phyloP scores from a whole-genome alignment of 208 protist genomes.

The Trypanosoma lewisi region DNA sequence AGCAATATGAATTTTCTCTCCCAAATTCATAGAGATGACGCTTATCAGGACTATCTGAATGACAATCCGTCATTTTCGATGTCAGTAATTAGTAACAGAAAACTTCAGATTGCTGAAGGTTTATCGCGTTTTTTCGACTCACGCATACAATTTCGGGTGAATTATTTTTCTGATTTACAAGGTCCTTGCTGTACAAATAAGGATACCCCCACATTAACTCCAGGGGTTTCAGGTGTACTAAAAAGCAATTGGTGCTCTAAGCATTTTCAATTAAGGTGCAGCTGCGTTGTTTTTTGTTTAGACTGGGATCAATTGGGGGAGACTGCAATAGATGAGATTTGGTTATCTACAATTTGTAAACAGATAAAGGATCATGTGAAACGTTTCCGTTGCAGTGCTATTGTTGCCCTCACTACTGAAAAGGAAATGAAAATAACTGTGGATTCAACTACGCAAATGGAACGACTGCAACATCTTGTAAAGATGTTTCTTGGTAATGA shows the following conservation, averaged over 20 bases:
- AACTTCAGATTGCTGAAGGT: constrained; percentile 28
- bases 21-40: constrained; percentile 34
- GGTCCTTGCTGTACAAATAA: background rate
- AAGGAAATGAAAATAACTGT: constrained; percentile 7
- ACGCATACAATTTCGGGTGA: constrained; percentile 16
- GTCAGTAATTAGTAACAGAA: constrained; percentile 24
- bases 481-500: constrained; percentile 20
- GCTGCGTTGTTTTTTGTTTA: constrained; percentile 33
- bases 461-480: constrained; percentile 19
- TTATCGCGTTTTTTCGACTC: constrained; percentile 13
- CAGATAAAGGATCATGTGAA: constrained; percentile 21
- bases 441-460: constrained; percentile 8
- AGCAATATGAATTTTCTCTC: constrained; percentile 45
- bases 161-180: constrained; percentile 10
- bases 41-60: constrained; percentile 39
- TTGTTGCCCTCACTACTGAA: constrained; percentile 19
- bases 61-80: constrained; percentile 38
- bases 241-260: constrained; percentile 46
- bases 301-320: constrained; percentile 21
- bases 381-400: constrained; percentile 14
- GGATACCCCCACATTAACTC: background rate
- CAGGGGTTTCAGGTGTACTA: constrained; percentile 19
- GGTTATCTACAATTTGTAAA: constrained; percentile 15
- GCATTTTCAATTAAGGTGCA: constrained; percentile 24
- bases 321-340: constrained; percentile 17